phyloP scores from a whole-genome alignment of 1,284 basidiomycete species.

The Leccinum huronense region DNA sequence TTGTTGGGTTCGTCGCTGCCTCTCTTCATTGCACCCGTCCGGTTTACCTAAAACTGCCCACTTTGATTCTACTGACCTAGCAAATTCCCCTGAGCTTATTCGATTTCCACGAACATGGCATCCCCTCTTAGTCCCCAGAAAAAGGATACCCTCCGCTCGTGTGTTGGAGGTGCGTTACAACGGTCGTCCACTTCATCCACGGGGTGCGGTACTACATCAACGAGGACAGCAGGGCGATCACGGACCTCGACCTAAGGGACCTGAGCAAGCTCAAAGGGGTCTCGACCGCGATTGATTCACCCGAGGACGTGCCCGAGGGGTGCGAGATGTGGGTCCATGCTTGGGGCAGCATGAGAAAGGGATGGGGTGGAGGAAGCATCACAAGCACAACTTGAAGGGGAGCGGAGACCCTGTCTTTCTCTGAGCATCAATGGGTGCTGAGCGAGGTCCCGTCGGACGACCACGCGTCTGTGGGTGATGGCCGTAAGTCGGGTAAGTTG shows the following conservation, averaged over 20 bases:
- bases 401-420: constrained; percentile 42
- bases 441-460: constrained; percentile 43
- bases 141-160: constrained; percentile 35
- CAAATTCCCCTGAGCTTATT: constrained; percentile 5
- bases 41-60: constrained; percentile 13
- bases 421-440: constrained; percentile 57
- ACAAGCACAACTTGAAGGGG: constrained; percentile 12
- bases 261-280: constrained; percentile 50
- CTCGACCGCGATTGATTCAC: constrained; percentile 46
- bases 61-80: constrained; percentile 8
- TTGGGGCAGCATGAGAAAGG: constrained; percentile 21
- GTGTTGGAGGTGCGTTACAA: constrained; percentile 34
- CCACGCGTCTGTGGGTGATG: constrained; percentile 40
- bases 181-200: constrained; percentile 43
- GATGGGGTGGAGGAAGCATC: constrained; percentile 27
- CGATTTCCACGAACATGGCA: constrained; percentile 18
- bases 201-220: constrained; percentile 65
- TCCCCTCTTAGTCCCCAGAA: constrained; percentile 31
- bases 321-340: constrained; percentile 56
- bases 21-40: constrained; percentile 20
- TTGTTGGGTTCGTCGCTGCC: constrained; percentile 22
- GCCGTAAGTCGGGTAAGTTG: constrained; percentile 46
- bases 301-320: constrained; percentile 37
- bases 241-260: constrained; percentile 62
- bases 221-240: constrained; percentile 53